These are phyloP conservation scores for Leptographium lundbergii DNA, from an alignment of 2,329 filamentous ascomycete species.

Conservation along the genomic window DNA sequence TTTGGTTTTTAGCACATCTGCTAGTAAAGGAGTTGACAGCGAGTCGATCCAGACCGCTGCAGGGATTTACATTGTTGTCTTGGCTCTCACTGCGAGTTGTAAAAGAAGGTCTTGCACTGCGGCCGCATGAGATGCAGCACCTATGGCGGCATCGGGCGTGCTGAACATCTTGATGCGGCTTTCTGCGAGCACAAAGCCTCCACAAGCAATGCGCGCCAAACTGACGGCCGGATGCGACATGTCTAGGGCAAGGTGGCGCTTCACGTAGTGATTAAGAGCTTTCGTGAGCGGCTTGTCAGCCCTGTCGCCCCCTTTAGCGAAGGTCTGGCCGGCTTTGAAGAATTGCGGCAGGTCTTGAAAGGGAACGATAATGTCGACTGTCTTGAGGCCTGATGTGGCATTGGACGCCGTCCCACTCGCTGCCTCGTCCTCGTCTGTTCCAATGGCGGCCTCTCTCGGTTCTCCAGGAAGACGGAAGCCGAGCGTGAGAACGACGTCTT, in stretches of 20 bases:
- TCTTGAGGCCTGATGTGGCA: conserved; percentile 22
- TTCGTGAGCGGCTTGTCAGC: conserved; percentile 30
- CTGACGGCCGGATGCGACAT: conserved; percentile 42
- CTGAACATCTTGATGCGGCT: conserved; percentile 35
- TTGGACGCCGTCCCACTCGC: not conserved
- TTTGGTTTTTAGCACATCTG: no score
- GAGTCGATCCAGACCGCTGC: not conserved
- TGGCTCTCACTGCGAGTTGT: conserved; percentile 3
- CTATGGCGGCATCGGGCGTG: not conserved
- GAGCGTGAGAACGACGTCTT: conserved; percentile 38
- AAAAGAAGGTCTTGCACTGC: conserved; percentile 3
- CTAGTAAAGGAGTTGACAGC: not conserved
- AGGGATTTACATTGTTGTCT: not conserved
- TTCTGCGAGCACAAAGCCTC: conserved; percentile 42
- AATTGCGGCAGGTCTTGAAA: conserved; percentile 35
- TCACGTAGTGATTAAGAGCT: conserved; percentile 35
- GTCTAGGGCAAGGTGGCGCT: conserved; percentile 40
- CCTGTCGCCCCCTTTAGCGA: conserved; percentile 4
- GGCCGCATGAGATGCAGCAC: not conserved
- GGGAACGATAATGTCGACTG: conserved; percentile 40
- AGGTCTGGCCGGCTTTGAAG: conserved; percentile 24
- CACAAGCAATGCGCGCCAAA: conserved; percentile 40
- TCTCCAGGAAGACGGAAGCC: conserved; percentile 27
- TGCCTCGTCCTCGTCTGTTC: not conserved
- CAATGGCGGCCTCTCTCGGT: not conserved